Percentiles rank a stretch among this genome's conserved stretches.
These are phyloP conservation scores for Oenanthe sinensis DNA, from an alignment of 129 eudicot genomes.

Conservation along the genomic window DNA sequence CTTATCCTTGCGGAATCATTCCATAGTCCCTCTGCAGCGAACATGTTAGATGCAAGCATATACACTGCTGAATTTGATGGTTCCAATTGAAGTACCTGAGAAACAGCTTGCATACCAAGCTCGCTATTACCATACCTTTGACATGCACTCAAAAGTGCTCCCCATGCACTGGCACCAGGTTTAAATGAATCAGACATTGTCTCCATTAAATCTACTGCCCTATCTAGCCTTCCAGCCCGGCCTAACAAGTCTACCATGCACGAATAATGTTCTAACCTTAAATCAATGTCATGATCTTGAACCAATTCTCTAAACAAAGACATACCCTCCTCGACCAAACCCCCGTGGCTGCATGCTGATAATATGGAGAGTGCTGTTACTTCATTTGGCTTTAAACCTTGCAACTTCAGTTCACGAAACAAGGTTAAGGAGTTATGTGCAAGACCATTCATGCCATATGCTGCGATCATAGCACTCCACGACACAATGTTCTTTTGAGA, in stretches of 20 bases:
- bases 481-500: conserved; percentile 45
- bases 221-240: conserved; percentile 65
- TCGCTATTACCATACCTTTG: conserved; percentile 30
- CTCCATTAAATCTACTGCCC: conserved; percentile 47
- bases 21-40: conserved; percentile 60
- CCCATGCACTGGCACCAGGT: conserved; percentile 63
- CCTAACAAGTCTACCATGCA: conserved; percentile 74
- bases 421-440: conserved; percentile 49
- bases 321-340: conserved; percentile 57
- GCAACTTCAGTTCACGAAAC: conserved; percentile 39
- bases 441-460: conserved; percentile 75
- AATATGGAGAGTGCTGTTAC: conserved; percentile 56
- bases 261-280: conserved; percentile 54
- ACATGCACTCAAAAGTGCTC: conserved; percentile 70
- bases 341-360: conserved; percentile 94
- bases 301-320: conserved; percentile 38
- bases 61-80: conserved; percentile 62
- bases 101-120: conserved; percentile 29
- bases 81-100: conserved; percentile 54
- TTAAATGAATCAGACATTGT: conserved; percentile 25
- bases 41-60: conserved; percentile 70
- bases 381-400: conserved; percentile 53
- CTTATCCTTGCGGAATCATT: conserved; percentile 53
- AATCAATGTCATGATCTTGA: conserved; percentile 34
- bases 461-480: conserved; percentile 73